A percentile compares a stretch with the other conserved stretches of the same genome.
Evolutionary conservation across 768 basidiomycete species (phyloP).

Genomic region (Tricholoma terreum): DNA sequence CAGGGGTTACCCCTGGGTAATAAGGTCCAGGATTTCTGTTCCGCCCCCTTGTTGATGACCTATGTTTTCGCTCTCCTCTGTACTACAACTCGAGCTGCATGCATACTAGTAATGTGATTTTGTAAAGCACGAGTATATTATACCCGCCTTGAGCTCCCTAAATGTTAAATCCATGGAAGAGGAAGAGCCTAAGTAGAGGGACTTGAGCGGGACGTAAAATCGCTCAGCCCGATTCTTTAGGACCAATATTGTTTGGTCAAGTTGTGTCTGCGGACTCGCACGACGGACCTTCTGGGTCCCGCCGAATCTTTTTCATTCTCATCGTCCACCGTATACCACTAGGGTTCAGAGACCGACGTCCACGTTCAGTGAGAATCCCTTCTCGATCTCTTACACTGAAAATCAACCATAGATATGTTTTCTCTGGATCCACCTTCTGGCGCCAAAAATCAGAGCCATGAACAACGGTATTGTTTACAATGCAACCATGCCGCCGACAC

Average conservation of each 20-base stretch:
- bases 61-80: too few relatives aligned
- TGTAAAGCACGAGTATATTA: too few relatives aligned
- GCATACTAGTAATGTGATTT: too few relatives aligned
- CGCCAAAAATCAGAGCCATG: background rate
- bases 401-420: background rate
- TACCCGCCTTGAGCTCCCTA: too few relatives aligned
- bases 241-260: background rate
- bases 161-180: too few relatives aligned
- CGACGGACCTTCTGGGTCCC: slow-evolving; percentile 9
- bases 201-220: too few relatives aligned
- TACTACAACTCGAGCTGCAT: too few relatives aligned
- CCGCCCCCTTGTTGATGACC: too few relatives aligned
- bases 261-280: background rate
- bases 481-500: background rate
- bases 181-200: too few relatives aligned
- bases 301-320: slow-evolving; percentile 8
- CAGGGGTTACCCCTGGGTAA: too few relatives aligned
- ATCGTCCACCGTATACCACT: slow-evolving; percentile 29
- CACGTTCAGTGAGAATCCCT: background rate
- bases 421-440: background rate
- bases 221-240: too few relatives aligned
- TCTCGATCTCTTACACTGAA: background rate
- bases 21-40: too few relatives aligned
- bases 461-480: slow-evolving; percentile 13
- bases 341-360: slow-evolving; percentile 28